Conservation (phyloP, 225 moss, liverwort and hornwort genomes). For the Bryum argenteum region DNA sequence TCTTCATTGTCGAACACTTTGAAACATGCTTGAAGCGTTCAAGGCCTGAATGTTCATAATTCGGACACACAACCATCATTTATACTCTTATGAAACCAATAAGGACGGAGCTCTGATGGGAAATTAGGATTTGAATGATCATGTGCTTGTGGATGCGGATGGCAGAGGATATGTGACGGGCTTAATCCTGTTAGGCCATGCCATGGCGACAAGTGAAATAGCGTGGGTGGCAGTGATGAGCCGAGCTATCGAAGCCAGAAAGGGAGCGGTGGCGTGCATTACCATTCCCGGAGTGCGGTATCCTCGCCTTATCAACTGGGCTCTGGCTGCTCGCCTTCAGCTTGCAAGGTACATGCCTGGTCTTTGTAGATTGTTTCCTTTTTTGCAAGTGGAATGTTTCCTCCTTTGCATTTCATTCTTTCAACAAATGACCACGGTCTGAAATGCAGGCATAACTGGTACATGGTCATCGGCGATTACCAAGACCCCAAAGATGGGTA, state of each 20-base stretch:
- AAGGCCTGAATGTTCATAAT: too few relatives aligned
- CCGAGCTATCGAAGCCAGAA: conserved; percentile 34
- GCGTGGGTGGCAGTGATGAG: conserved; percentile 47
- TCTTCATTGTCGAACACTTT: too few relatives aligned
- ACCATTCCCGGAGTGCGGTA: conserved; percentile 34
- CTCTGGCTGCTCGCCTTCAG: conserved; percentile 41
- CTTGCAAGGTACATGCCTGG: conserved; percentile 38
- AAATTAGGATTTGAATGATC: too few relatives aligned
- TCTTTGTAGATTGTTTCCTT: too few relatives aligned
- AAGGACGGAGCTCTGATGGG: too few relatives aligned
- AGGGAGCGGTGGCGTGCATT: conserved; percentile 29
- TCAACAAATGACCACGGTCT: background rate
- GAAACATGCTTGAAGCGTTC: too few relatives aligned
- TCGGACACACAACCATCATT: too few relatives aligned
- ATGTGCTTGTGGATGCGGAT: background rate
- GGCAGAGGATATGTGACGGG: conserved; percentile 46
- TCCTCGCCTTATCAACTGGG: conserved; percentile 53
- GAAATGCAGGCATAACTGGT: conserved; percentile 46
- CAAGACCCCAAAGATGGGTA: conserved; percentile 41
- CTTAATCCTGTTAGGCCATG: conserved; percentile 31
- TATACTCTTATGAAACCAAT: too few relatives aligned
- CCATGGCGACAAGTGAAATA: conserved; percentile 44
- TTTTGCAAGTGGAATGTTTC: too few relatives aligned
- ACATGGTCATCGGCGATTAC: conserved; percentile 49
- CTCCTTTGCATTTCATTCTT: too few relatives aligned